Percentiles rank a stretch among this genome's conserved stretches.
Evolutionary conservation across 805 yeast genomes (phyloP).

Genomic region (Trichomonascus vanleenenianus): DNA sequence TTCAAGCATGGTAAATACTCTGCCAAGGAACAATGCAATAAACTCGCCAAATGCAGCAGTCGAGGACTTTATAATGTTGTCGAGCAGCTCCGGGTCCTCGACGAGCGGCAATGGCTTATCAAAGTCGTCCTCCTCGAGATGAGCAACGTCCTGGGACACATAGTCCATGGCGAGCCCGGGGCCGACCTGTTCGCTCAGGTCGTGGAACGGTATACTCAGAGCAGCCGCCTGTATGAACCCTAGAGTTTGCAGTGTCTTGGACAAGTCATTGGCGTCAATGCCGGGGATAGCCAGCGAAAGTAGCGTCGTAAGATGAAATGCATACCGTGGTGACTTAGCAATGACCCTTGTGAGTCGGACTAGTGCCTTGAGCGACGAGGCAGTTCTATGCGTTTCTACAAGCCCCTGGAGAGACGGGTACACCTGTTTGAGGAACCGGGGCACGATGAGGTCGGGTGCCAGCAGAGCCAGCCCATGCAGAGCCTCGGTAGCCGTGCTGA

Average conservation of each 20-base stretch:
- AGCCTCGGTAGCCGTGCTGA: slow-evolving; percentile 50
- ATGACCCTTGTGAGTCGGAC: slow-evolving; percentile 60
- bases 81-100: slow-evolving; percentile 38
- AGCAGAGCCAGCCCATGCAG: slow-evolving; percentile 59
- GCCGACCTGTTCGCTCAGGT: slow-evolving; percentile 37
- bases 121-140: slow-evolving; percentile 33
- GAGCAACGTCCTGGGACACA: slow-evolving; percentile 55
- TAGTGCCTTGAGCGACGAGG: slow-evolving; percentile 61
- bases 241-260: slow-evolving; percentile 60
- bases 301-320: slow-evolving; percentile 74
- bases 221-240: slow-evolving; percentile 64
- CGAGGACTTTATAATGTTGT: slow-evolving; percentile 60
- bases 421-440: slow-evolving; percentile 43
- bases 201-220: slow-evolving; percentile 63
- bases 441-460: slow-evolving; percentile 39
- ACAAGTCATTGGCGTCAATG: slow-evolving; percentile 80
- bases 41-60: slow-evolving; percentile 62
- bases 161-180: slow-evolving; percentile 40
- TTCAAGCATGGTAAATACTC: slow-evolving; percentile 58
- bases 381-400: slow-evolving; percentile 64
- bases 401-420: slow-evolving; percentile 43
- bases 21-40: slow-evolving; percentile 46
- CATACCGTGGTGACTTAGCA: slow-evolving; percentile 50
- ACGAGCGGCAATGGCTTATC: slow-evolving; percentile 15
- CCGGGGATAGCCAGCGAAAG: slow-evolving; percentile 67